Base-by-base conservation (phyloP, 2,329 filamentous ascomycete genomes). In the Septoria linicola region DNA sequence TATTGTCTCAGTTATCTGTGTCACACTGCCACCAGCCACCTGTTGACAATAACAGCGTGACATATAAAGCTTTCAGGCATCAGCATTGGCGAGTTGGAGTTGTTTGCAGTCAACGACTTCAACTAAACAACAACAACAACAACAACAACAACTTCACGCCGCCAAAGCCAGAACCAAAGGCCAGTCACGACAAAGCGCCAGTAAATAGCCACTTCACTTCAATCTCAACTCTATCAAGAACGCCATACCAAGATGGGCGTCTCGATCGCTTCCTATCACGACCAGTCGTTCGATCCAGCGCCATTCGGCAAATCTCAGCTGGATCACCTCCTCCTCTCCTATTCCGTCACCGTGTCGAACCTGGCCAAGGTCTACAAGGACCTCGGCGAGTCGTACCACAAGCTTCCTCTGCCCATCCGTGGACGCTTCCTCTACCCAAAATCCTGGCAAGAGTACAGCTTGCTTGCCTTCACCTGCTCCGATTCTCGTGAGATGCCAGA, bases 401-500 rank as follows among this genome's bases (percentile, higher is more conserved):
- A 50, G 36, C 51, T 54, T 20, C 46, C 51, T n/a, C 41, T 49
- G 8, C 30, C 43, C 37, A 45, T 54, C 14, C 51, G 46, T 8
- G 16, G 4, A 8, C 51, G 47, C 27, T 17, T 8, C 8, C 8
- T 8, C 14, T 41, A 46, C 19, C 46, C 31, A 8, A 21, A 39
- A 19, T 19, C 27, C 3, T 45, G 40, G 46, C 51, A 34, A 13
- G 36, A 54, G 16, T 50, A 42, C 36, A 37, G 46, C 27, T 19
- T 31, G 21, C 19, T 34, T 7, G 51, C 51, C 19, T 54, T 54
- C 41, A 43, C 47, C 16, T 27, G 20, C 35, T 44, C 43, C 27
- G 51, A 54, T 10, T 45, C 41, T n/a, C 46, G 51, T 37, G 51
- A 54, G 31, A 39, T 50, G 11, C 51, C 51, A 11, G 51, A 54